These are phyloP conservation scores for Fraxinus nigra DNA, from an alignment of 305 asterid genomes.

Conservation along the genomic window DNA sequence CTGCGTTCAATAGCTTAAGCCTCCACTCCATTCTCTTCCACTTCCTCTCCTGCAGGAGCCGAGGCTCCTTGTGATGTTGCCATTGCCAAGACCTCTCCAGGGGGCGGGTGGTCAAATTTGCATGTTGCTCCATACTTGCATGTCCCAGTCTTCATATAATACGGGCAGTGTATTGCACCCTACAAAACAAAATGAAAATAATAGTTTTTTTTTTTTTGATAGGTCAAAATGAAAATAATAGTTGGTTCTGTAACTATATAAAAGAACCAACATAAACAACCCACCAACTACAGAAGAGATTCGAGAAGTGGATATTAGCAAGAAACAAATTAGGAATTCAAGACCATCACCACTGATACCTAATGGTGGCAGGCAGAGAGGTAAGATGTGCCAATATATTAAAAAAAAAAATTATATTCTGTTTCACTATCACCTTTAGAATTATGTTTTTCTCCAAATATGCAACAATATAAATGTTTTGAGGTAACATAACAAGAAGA, in stretches of 20 bases:
- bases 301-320: neutral
- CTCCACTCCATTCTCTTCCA: constrained; percentile 30
- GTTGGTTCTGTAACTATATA: constrained; percentile 12
- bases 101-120: constrained; percentile 95
- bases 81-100: constrained; percentile 73
- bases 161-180: constrained; percentile 91
- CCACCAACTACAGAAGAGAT: neutral
- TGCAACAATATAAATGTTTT: neutral
- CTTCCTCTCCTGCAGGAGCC: constrained; percentile 35
- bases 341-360: neutral
- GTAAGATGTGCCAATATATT: neutral
- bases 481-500: neutral
- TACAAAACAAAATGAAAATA: constrained; percentile 26
- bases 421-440: neutral
- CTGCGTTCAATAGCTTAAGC: constrained; percentile 20
- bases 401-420: neutral
- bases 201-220: too few species aligned
- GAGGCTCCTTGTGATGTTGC: constrained; percentile 31
- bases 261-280: neutral
- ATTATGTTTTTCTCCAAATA: constrained; percentile 2
- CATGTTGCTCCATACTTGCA: constrained; percentile 87
- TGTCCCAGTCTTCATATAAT: constrained; percentile 91
- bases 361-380: neutral
- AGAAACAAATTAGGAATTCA: neutral
- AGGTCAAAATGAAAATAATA: constrained; percentile 12